Evolutionary conservation across 768 basidiomycete species (phyloP), one percentile per base, ranked within the genome.

Genomic region (Panellus pusillus): DNA sequence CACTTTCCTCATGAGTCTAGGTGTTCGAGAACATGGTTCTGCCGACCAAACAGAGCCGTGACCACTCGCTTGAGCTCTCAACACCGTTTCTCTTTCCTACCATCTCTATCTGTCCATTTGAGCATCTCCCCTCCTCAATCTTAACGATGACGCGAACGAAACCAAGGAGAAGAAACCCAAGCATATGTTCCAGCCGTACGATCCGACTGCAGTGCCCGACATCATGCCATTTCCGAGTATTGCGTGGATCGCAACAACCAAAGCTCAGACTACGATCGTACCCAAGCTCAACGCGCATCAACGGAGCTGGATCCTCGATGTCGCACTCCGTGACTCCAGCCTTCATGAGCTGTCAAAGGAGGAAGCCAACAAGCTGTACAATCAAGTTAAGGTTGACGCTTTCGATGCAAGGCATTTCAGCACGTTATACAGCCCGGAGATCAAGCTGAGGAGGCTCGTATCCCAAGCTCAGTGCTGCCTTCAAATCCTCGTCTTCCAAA

Each of bases 181-280:
- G 19, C 40, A 57, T 35, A 56, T 50, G 49, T 56, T 56, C 39
- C 14, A 36, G 2, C 6, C 55, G 3, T 56, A 56, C 48, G 29
- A 37, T 38, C 15, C 11, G 3, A 28, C 28, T 9, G 24, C 17
- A 11, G 49, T 56, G 12, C 55, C 55, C 31, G 49, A 20, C 8
- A 15, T 15, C 18, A 56, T 56, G 55, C 55, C 55, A 5, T 51
- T 56, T 24, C 55, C 55, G 18, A 38, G 31, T 1, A 3, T 56
- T 12, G 12, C 31, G 2, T 11, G 9, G 9, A 44, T 56, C 13
- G 17, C 6, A 2, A 14, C 15, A 20, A 39, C 29, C 18, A 50
- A 41, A 29, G 32, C 19, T 38, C 28, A n/a, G 5, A 44, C 46
- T 6, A 40, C 14, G 18, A 37, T 38, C 5, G 48, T 56, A 3